These are phyloP conservation scores for Terana coerulea DNA, from an alignment of 768 basidiomycete species.

Conservation along the genomic window DNA sequence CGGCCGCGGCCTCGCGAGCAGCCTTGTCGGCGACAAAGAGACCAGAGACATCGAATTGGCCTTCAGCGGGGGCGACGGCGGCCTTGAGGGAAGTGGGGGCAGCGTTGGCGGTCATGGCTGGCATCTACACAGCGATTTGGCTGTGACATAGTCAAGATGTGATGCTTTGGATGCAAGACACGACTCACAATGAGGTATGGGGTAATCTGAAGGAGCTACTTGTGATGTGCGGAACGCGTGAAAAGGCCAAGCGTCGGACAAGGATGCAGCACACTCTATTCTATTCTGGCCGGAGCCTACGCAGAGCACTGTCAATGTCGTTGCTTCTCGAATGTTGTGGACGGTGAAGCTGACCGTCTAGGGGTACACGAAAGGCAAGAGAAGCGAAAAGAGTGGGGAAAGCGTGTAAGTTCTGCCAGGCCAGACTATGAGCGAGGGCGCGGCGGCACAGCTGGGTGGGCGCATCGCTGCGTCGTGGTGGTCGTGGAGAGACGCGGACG, in stretches of 20 bases:
- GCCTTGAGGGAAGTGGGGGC: constrained; percentile 73
- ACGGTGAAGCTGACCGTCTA: constrained; percentile 29
- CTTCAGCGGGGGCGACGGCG: constrained; percentile 46
- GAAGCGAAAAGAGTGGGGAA: constrained; percentile 32
- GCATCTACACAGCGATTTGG: constrained; percentile 49
- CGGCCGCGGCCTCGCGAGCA: constrained; percentile 67
- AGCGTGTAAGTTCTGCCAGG: constrained; percentile 31
- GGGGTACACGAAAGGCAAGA: constrained; percentile 26
- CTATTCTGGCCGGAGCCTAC: constrained; percentile 36
- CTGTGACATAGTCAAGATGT: not conserved
- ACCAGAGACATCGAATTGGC: constrained; percentile 65
- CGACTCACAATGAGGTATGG: constrained; percentile 22
- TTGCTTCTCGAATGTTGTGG: not conserved
- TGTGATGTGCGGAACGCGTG: constrained; percentile 27
- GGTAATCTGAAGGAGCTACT: constrained; percentile 19
- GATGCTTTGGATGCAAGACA: not conserved
- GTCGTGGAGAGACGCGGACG: no score
- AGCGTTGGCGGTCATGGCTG: constrained; percentile 69
- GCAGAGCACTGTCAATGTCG: constrained; percentile 1
- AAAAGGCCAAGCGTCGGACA: constrained; percentile 43
- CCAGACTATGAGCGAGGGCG: no score
- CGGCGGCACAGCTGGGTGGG: no score
- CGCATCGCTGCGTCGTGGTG: no score
- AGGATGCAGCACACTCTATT: constrained; percentile 65
- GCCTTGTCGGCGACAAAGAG: constrained; percentile 88